phyloP scores from a whole-genome alignment of 257 asterid genomes.

The Ilex aquifolium region DNA sequence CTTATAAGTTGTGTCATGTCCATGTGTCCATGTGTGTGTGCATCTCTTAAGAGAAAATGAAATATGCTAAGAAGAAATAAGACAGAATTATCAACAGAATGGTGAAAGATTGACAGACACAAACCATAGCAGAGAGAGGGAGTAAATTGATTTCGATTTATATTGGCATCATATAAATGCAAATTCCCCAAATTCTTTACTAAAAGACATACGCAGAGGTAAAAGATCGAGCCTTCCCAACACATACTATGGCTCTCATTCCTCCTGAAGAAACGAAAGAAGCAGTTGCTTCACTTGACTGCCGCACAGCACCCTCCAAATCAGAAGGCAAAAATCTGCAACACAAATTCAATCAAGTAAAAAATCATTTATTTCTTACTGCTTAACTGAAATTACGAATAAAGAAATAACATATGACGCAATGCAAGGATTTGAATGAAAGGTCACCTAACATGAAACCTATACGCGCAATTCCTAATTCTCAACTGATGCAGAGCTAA shows the following conservation, averaged over 20 bases:
- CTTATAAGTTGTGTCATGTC: neutral
- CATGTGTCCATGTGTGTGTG: neutral
- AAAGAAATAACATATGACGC: neutral
- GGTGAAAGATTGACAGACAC: neutral
- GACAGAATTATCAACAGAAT: neutral
- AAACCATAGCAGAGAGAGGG: neutral
- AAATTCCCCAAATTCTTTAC: neutral
- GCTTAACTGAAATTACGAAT: neutral
- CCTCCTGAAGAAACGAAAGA: conserved; percentile 84
- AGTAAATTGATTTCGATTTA: neutral
- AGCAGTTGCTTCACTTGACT: conserved; percentile 82
- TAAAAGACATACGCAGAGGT: neutral
- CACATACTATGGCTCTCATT: conserved; percentile 76
- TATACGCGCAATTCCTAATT: neutral
- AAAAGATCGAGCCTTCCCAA: neutral
- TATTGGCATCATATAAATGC: no score
- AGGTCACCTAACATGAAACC: neutral
- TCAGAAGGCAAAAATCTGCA: conserved; percentile 90
- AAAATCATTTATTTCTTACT: neutral
- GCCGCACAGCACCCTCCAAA: conserved; percentile 92
- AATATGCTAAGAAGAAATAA: neutral
- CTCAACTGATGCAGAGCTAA: neutral
- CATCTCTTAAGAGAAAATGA: neutral
- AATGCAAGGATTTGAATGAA: neutral
- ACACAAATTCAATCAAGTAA: conserved; percentile 16